Percentiles rank a stretch among this genome's conserved stretches.
phyloP scores from a whole-genome alignment of 2,329 filamentous ascomycete genomes.

The Epichloe hybrida region DNA sequence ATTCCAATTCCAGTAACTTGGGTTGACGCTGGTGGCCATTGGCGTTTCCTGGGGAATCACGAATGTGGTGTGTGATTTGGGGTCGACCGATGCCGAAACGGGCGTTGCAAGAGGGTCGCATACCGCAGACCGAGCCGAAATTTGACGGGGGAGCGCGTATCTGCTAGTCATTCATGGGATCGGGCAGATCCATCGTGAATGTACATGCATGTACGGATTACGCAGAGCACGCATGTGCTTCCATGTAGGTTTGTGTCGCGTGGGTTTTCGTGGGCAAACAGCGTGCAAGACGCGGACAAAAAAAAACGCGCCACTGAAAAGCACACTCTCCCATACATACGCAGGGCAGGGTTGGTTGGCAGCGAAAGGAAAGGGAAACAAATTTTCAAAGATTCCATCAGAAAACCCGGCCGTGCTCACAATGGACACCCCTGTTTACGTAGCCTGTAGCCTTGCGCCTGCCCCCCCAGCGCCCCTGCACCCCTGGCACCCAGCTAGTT shows the following conservation, averaged over 20 bases:
- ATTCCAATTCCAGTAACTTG: neutral
- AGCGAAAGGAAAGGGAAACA: too few species aligned
- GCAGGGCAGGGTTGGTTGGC: too few species aligned
- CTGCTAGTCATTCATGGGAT: neutral
- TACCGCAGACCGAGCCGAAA: neutral
- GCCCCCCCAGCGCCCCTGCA: too few species aligned
- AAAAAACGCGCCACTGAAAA: neutral
- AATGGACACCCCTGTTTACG: too few species aligned
- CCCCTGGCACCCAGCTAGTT: too few species aligned
- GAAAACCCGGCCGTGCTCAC: too few species aligned
- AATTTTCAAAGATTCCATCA: too few species aligned
- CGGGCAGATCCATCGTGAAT: neutral
- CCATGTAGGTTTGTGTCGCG: neutral
- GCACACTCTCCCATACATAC: neutral
- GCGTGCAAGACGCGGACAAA: too few species aligned
- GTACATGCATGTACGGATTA: too few species aligned
- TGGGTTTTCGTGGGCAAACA: neutral
- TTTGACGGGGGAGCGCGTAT: neutral
- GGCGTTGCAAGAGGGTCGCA: neutral
- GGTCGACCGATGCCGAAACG: neutral
- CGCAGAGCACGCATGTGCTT: neutral
- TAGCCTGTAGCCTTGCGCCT: too few species aligned
- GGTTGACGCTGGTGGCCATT: neutral
- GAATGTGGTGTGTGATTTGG: neutral
- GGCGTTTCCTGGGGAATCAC: neutral